Evolutionary conservation across 257 asterid species (phyloP).

Genomic region (Eustoma russellianum): DNA sequence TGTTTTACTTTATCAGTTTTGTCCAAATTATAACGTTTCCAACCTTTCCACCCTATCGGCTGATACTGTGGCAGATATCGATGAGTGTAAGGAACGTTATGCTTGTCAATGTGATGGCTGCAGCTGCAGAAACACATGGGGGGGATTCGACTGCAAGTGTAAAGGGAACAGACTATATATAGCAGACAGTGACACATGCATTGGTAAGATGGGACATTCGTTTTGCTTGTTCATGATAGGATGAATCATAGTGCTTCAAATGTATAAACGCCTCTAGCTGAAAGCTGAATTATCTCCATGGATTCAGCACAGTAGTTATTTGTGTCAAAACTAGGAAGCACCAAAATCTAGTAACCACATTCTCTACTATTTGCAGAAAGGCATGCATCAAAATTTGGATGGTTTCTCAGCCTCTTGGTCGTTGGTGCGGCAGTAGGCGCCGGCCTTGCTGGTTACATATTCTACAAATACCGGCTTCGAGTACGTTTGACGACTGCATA

Average conservation of each 20-base stretch:
- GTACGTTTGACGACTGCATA: conserved; percentile 19
- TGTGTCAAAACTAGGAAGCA: no score
- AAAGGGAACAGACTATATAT: conserved; percentile 60
- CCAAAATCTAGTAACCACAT: no score
- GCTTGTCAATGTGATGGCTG: conserved; percentile 84
- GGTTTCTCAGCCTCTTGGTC: conserved; percentile 38
- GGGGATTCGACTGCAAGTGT: conserved; percentile 70
- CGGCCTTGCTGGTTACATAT: conserved; percentile 58
- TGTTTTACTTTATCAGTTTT: background rate
- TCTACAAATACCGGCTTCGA: conserved; percentile 92
- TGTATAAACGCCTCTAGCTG: no score
- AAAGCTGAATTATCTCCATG: no score
- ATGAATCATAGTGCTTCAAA: no score
- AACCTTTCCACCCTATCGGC: background rate
- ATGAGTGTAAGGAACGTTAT: conserved; percentile 66
- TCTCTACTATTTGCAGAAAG: conserved; percentile 41
- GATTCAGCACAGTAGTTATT: no score
- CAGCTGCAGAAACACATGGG: conserved; percentile 73
- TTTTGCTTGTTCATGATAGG: no score
- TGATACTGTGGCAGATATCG: conserved; percentile 36
- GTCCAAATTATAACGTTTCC: background rate
- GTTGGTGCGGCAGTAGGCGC: conserved; percentile 45
- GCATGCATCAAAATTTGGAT: conserved; percentile 42
- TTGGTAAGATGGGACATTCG: conserved; percentile 32
- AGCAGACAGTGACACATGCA: conserved; percentile 73